Evolutionary conservation across 257 asterid species (phyloP), one percentile per base, ranked within the genome.

Genomic region (Datura wrightii): DNA sequence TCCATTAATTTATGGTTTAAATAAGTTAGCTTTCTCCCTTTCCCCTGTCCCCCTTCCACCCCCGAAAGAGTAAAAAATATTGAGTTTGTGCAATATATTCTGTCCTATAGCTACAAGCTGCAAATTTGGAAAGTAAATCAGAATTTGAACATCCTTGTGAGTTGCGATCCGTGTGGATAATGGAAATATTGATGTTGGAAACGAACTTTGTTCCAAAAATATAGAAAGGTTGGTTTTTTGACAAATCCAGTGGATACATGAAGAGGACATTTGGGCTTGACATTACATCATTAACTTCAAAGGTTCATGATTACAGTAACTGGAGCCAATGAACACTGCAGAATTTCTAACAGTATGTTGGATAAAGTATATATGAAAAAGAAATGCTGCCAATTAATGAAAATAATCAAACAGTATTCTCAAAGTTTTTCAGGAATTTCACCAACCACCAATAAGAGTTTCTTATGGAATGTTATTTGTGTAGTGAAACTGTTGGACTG

Each of bases 401-500:
- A 52, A 78, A 34, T 78, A 3, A 9, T 78, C 63, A 7, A 39
- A 52, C 34, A 67, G 44, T 76, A 52, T 31, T 52, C 46, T 76
- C 63, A 31, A 52, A 34, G 48, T 14, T 16, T n/a, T 52, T 14
- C 48, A 52, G 56, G 18, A 71, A n/a, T 44, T 71, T 44, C 10
- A 42, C 18, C 39, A 10, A 71, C 39, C 56, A 44, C 42, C 71
- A 19, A 3, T 4, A 7, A 10, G 42, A 82, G 54, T 79, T 80
- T 55, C 84, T 58, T 42, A 10, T 39, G 54, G 71, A 67, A 59
- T 39, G 70, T 83, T 60, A 39, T 39, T 83, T 74, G 16, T 85
- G 59, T 86, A 94, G 98, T 94, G 87, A 94, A 94, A 89, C 84
- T 94, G 39, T 88, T 94, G 92, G 98, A 94, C 72, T 94, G 98